These are phyloP conservation scores for Patellaria atrata DNA, from an alignment of 495 filamentous ascomycete genomes.

Conservation along the genomic window DNA sequence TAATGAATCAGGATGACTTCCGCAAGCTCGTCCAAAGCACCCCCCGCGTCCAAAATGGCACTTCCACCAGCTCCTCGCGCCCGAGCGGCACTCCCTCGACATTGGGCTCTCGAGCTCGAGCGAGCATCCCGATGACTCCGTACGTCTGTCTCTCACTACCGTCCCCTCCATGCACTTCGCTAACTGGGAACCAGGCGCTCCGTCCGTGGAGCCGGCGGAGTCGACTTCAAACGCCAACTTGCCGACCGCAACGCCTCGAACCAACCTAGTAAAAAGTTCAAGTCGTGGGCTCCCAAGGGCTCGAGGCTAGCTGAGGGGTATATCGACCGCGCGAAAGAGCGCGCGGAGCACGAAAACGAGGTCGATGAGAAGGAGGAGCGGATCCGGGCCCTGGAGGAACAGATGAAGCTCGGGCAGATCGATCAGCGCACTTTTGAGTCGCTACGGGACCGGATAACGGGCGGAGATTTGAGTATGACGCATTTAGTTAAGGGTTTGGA, in stretches of 20 bases:
- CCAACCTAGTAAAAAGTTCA: slow-evolving; percentile 52
- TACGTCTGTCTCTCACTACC: slow-evolving; percentile 10
- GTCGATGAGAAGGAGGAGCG: slow-evolving; percentile 43
- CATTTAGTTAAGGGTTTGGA: slow-evolving; percentile 90
- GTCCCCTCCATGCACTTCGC: background rate
- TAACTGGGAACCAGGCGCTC: slow-evolving; percentile 41
- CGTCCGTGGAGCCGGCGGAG: slow-evolving; percentile 36
- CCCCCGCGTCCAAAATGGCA: slow-evolving; percentile 20
- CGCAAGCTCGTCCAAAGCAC: slow-evolving; percentile 62
- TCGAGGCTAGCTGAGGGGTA: slow-evolving; percentile 67
- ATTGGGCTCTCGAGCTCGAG: slow-evolving; percentile 38
- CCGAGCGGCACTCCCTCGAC: slow-evolving; percentile 19
- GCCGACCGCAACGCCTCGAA: slow-evolving; percentile 54
- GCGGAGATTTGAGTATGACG: slow-evolving; percentile 63
- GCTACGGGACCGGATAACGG: slow-evolving; percentile 59
- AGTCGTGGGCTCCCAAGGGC: slow-evolving; percentile 70
- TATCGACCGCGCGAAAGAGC: slow-evolving; percentile 58
- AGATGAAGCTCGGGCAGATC: slow-evolving; percentile 70
- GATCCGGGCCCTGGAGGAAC: slow-evolving; percentile 66
- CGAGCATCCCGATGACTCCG: slow-evolving; percentile 32
- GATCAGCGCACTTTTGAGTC: slow-evolving; percentile 59
- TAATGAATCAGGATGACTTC: slow-evolving; percentile 96
- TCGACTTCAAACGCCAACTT: slow-evolving; percentile 75
- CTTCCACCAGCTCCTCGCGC: slow-evolving; percentile 24
- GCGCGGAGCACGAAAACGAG: slow-evolving; percentile 23